Conservation (phyloP, 1,139 yeast species). For the Candida glucosophila region DNA sequence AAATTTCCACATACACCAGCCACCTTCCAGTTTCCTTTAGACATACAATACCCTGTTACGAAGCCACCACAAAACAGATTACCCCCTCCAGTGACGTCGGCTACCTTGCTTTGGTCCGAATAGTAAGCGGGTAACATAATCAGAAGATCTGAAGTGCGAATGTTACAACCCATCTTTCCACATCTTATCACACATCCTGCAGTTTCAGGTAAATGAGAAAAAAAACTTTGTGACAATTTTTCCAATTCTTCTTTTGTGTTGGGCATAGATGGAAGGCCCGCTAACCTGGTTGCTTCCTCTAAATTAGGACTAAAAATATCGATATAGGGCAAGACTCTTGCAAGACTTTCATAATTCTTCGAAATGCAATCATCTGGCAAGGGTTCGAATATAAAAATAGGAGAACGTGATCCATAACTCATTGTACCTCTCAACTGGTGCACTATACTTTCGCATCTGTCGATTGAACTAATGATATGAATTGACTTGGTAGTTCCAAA, state of each 20-base stretch:
- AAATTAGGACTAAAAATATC: slow-evolving; percentile 76
- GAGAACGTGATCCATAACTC: slow-evolving; percentile 13
- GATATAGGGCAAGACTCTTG: slow-evolving; percentile 34
- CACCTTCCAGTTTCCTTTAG: slow-evolving; percentile 37
- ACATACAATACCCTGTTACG: slow-evolving; percentile 47
- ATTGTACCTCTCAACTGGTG: slow-evolving; percentile 17
- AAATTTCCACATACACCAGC: slow-evolving; percentile 67
- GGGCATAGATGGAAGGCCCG: slow-evolving; percentile 11
- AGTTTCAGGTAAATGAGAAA: slow-evolving; percentile 26
- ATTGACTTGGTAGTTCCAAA: slow-evolving; percentile 38
- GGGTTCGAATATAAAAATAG: slow-evolving; percentile 73
- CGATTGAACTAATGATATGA: slow-evolving; percentile 73
- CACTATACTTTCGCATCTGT: slow-evolving; percentile 43
- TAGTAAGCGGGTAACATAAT: slow-evolving; percentile 71
- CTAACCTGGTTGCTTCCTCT: slow-evolving; percentile 54
- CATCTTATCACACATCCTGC: slow-evolving; percentile 59
- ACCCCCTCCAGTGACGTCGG: slow-evolving; percentile 95
- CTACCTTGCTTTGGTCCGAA: slow-evolving; percentile 37
- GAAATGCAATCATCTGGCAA: slow-evolving; percentile 66
- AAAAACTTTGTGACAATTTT: slow-evolving; percentile 33
- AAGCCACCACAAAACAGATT: slow-evolving; percentile 83
- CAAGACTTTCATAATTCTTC: slow-evolving; percentile 35
- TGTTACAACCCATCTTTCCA: slow-evolving; percentile 58
- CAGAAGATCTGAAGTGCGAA: slow-evolving; percentile 8
- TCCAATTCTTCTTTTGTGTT: slow-evolving; percentile 13